These are phyloP conservation scores for Tillandsia leiboldiana DNA, from an alignment of 176 grass and related monocot species.

Conservation along the genomic window DNA sequence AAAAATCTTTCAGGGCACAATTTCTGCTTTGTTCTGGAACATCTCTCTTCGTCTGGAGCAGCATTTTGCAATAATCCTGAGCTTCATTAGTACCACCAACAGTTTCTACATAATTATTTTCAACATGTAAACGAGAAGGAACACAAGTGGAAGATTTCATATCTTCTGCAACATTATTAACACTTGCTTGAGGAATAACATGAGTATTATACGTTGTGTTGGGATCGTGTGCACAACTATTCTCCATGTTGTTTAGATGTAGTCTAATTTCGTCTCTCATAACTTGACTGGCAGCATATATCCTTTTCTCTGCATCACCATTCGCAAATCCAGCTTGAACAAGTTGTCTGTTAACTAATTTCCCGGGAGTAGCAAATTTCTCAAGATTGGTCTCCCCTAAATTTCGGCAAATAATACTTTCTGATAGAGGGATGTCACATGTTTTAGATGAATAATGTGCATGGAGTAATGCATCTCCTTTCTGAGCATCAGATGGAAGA, in stretches of 20 bases:
- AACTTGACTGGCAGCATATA: background rate
- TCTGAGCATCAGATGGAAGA: background rate
- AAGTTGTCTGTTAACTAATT: conserved; percentile 5
- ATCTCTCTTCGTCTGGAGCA: background rate
- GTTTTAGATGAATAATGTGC: conserved; percentile 9
- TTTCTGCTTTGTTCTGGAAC: conserved; percentile 3
- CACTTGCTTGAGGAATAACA: background rate
- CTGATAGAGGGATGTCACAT: conserved; percentile 20
- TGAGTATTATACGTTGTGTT: background rate
- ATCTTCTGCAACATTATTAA: background rate
- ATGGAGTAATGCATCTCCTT: conserved; percentile 7
- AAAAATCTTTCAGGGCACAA: background rate
- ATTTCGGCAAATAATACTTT: conserved; percentile 31
- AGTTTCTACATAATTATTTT: background rate
- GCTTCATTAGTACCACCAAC: background rate
- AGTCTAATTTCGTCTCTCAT: conserved; percentile 3
- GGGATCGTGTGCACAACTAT: background rate
- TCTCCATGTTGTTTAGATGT: background rate
- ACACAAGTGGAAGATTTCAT: background rate
- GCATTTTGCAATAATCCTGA: background rate
- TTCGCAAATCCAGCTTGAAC: background rate
- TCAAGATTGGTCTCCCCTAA: conserved; percentile 18
- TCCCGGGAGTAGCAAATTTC: conserved; percentile 20
- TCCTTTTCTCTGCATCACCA: background rate
- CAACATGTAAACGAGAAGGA: background rate